Base-by-base conservation (phyloP, 768 basidiomycete genomes). In the Lentinula raphanica region DNA sequence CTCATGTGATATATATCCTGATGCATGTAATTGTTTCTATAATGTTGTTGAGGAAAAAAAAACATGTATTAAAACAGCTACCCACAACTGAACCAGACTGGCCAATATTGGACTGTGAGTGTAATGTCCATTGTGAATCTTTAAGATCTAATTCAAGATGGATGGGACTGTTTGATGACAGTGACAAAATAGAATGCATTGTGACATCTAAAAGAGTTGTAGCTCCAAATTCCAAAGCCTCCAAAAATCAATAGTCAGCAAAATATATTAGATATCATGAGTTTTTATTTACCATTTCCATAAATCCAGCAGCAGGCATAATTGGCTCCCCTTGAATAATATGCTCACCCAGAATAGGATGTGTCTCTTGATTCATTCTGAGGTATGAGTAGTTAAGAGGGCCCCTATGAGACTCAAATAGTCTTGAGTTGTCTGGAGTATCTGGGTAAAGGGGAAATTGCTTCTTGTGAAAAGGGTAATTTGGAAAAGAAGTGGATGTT, bases 221-320 rank as follows among this genome's bases (percentile, higher is more conserved):
- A 27, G 66, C 66, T 19, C 58, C 60, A 57, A 60, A 36, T 46
- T 36, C 59, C 27, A 53, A 17, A 2, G 28, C 59, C 59, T 59
- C n/a, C n/a, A n/a, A n/a, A n/a, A n/a, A 28, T 48, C 46, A 25
- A 19, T 15, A 29, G 8, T 17, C 29, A 17, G 28, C 23, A 29
- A 32, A 15, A 31, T 19, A 15, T n/a, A n/a, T n/a, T n/a, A n/a
- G n/a, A n/a, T n/a, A 6, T n/a, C 15, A 17, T 29, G 29, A 31
- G 17, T 15, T 9, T 27, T 31, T 12, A 6, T 63, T 1, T 59
- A 71, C 73, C 71, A 73, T 72, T 56, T 67, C 65, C 2, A 72
- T 49, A 46, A 59, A 78, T 23, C 76, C 77, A 7, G 76, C 68
- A 3, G 74, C 74, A 3, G 77, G 76, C 67, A 78, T 69, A 13